A percentile compares a stretch with the other conserved stretches of the same genome.
Conservation (phyloP, 768 basidiomycete genomes). For the Trametes gibbosa region DNA sequence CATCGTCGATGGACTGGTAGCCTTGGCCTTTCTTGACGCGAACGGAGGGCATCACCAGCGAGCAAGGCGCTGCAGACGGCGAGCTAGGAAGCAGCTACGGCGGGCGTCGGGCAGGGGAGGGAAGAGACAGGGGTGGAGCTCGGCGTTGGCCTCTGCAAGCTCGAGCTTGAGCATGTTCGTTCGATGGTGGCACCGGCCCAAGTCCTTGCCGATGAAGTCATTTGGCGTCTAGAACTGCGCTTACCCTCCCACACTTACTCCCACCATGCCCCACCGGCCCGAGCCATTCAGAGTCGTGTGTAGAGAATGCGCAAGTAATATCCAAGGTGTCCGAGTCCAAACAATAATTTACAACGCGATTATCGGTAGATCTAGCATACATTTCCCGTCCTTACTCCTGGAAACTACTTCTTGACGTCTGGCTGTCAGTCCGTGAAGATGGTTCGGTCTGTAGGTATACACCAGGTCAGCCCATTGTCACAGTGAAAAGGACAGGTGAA, state of each 20-base stretch:
- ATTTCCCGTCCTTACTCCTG: neutral
- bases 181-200: neutral
- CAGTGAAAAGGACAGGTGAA: neutral
- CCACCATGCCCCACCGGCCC: neutral
- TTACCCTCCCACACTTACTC: neutral
- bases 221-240: neutral
- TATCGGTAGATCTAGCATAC: conserved; percentile 8
- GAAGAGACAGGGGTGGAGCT: neutral
- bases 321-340: neutral
- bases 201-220: neutral
- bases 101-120: neutral
- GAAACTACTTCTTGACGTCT: neutral
- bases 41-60: conserved; percentile 45
- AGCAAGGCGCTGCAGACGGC: neutral
- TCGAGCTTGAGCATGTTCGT: no score
- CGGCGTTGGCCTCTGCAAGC: no score
- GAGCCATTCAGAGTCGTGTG: neutral
- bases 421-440: conserved; percentile 10
- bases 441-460: neutral
- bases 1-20: conserved; percentile 23
- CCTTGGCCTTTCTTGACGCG: conserved; percentile 38
- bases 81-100: neutral
- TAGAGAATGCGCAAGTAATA: neutral
- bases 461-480: neutral
- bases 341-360: neutral